A percentile compares a stretch with the other conserved stretches of the same genome.
Evolutionary conservation across 306 rosid species (phyloP).

Genomic region (Argentina anserina): DNA sequence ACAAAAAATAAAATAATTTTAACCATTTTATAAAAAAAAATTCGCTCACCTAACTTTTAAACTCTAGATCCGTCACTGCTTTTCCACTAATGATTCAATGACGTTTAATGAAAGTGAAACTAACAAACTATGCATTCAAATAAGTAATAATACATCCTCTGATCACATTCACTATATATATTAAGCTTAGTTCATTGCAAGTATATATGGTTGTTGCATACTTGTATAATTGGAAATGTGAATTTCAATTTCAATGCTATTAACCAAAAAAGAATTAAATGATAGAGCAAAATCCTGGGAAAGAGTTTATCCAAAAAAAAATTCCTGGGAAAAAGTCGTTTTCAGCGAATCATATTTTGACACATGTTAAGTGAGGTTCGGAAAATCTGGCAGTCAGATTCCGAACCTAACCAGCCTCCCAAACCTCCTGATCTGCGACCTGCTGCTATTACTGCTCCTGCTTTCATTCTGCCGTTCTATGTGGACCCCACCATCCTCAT

Average conservation of each 20-base stretch:
- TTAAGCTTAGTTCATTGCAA: too few relatives aligned
- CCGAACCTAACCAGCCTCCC: constrained; percentile 19
- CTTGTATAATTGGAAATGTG: too few relatives aligned
- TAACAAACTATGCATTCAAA: neutral
- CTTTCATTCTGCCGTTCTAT: neutral
- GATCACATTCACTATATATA: too few relatives aligned
- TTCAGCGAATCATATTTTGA: neutral
- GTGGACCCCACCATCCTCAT: constrained; percentile 22
- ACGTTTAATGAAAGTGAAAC: neutral
- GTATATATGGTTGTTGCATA: too few relatives aligned
- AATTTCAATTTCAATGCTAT: neutral
- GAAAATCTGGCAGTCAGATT: constrained; percentile 24
- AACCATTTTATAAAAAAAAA: too few relatives aligned
- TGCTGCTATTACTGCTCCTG: neutral
- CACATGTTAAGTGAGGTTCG: constrained; percentile 25
- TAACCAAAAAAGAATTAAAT: neutral
- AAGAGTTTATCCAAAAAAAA: neutral
- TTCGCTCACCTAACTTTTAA: too few relatives aligned
- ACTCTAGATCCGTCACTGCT: too few relatives aligned
- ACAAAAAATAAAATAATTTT: too few relatives aligned
- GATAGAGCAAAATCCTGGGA: neutral
- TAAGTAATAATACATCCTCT: neutral
- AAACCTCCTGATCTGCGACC: constrained; percentile 12
- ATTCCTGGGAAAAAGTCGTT: constrained; percentile 9
- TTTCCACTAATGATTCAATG: too few relatives aligned